phyloP scores from a whole-genome alignment of 352 stramenopile genomes.

The Proteromonas lacertae region DNA sequence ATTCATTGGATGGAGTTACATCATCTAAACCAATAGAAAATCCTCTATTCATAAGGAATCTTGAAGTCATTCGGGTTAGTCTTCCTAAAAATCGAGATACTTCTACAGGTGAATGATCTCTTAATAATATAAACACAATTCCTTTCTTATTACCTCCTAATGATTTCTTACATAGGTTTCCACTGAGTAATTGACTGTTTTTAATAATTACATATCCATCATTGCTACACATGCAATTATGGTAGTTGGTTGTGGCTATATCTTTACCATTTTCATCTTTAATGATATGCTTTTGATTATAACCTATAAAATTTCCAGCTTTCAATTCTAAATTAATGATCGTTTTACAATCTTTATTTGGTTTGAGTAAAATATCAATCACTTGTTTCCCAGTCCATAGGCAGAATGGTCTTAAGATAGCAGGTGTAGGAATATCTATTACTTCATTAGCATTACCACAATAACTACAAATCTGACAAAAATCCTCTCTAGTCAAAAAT shows the following conservation, averaged over 20 bases:
- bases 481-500: slow-evolving; percentile 67
- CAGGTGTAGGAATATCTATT: slow-evolving; percentile 40
- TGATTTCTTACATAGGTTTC: slow-evolving; percentile 88
- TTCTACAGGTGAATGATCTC: slow-evolving; percentile 54
- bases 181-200: neutral
- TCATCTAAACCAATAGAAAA: slow-evolving; percentile 99
- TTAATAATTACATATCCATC: slow-evolving; percentile 60
- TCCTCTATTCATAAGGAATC: slow-evolving; percentile 78
- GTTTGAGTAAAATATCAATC: slow-evolving; percentile 36
- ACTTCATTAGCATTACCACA: slow-evolving; percentile 73
- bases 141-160: slow-evolving; percentile 23
- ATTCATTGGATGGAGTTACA: slow-evolving; percentile 65
- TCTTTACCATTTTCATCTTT: slow-evolving; percentile 73
- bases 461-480: slow-evolving; percentile 67
- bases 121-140: slow-evolving; percentile 36
- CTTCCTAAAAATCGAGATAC: slow-evolving; percentile 85
- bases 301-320: slow-evolving; percentile 6
- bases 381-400: slow-evolving; percentile 98
- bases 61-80: slow-evolving; percentile 73
- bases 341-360: slow-evolving; percentile 37
- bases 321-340: slow-evolving; percentile 38
- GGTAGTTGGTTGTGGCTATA: slow-evolving; percentile 22
- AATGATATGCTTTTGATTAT: slow-evolving; percentile 4
- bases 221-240: slow-evolving; percentile 76
- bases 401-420: slow-evolving; percentile 34